Percentiles rank a stretch among this genome's conserved stretches.
phyloP scores from a whole-genome alignment of 352 stramenopile genomes.

The Globisporangium takayamanum region DNA sequence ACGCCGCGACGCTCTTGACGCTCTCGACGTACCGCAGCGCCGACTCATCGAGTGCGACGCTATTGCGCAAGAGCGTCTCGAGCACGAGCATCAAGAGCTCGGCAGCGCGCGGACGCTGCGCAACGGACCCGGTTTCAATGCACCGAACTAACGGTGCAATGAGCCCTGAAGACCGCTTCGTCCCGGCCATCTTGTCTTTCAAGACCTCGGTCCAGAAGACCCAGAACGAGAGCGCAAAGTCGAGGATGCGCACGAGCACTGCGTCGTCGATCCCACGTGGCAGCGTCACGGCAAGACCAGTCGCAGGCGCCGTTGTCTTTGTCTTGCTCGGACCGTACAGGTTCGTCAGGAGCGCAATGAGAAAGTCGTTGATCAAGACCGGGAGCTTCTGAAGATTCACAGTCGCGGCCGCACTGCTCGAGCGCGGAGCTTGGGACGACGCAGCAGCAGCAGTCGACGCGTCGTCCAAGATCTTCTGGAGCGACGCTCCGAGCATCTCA shows the following conservation, averaged over 20 bases:
- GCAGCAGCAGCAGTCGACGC: slow-evolving; percentile 10
- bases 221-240: slow-evolving; percentile 73
- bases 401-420: slow-evolving; percentile 13
- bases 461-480: slow-evolving; percentile 20
- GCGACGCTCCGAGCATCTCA: slow-evolving; percentile 37
- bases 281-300: not conserved
- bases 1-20: slow-evolving; percentile 36
- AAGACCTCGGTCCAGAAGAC: slow-evolving; percentile 56
- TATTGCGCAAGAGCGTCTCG: slow-evolving; percentile 38
- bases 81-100: slow-evolving; percentile 67
- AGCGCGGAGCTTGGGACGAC: slow-evolving; percentile 4
- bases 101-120: slow-evolving; percentile 56
- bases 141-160: slow-evolving; percentile 51
- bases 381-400: slow-evolving; percentile 60
- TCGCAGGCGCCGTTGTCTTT: slow-evolving; percentile 7
- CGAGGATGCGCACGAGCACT: slow-evolving; percentile 54
- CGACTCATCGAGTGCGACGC: slow-evolving; percentile 44
- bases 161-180: slow-evolving; percentile 46
- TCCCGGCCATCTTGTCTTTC: slow-evolving; percentile 38
- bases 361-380: slow-evolving; percentile 65
- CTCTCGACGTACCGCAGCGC: slow-evolving; percentile 41
- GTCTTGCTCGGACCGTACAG: slow-evolving; percentile 30
- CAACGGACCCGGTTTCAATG: slow-evolving; percentile 32
- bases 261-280: slow-evolving; percentile 28
- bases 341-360: slow-evolving; percentile 40